Percentiles rank a stretch among this genome's conserved stretches.
Evolutionary conservation across 2,329 filamentous ascomycete species (phyloP).

Genomic region (Aspergillus felis): DNA sequence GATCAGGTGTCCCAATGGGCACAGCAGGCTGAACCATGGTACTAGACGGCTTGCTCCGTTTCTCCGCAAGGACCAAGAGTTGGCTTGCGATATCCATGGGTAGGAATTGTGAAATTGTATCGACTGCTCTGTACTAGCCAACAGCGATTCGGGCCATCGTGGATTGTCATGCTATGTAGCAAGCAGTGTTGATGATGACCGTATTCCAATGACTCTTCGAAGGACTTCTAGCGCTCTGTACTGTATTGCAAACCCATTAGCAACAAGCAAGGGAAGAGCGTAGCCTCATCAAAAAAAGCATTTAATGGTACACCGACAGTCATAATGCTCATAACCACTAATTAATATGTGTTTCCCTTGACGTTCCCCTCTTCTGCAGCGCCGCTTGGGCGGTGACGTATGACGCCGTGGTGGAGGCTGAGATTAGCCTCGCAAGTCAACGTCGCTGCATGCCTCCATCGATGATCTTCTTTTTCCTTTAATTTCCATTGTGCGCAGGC

Average conservation of each 20-base stretch:
- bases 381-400: background rate
- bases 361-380: background rate
- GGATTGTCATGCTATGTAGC: background rate
- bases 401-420: background rate
- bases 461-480: background rate
- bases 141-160: background rate
- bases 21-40: background rate
- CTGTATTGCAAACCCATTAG: background rate
- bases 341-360: background rate
- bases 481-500: background rate
- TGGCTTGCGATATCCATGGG: background rate
- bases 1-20: background rate
- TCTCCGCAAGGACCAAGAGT: background rate
- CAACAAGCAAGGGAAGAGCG: background rate
- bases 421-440: background rate
- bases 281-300: background rate
- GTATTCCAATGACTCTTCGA: background rate
- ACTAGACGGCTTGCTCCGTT: background rate
- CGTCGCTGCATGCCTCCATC: background rate
- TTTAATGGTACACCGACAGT: background rate
- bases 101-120: background rate
- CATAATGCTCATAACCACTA: background rate
- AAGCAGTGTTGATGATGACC: background rate
- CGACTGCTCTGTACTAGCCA: background rate
- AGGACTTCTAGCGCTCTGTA: background rate